Evolutionary conservation across 2,329 filamentous ascomycete species (phyloP), one percentile per base, ranked within the genome.

Genomic region (Chrysoporthe cubensis): DNA sequence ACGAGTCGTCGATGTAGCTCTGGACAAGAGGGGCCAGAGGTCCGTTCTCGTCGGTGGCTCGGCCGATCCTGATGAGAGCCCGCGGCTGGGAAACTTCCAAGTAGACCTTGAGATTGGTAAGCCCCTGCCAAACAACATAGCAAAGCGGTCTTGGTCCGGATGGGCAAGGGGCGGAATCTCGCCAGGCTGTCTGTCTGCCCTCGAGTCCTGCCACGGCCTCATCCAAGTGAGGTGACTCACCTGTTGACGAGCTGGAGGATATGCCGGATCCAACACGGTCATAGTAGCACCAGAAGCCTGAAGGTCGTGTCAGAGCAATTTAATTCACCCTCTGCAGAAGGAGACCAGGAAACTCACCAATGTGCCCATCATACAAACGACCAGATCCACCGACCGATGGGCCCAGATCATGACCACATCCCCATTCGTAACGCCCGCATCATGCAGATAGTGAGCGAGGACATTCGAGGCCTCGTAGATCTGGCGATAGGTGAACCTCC

Each of bases 361-460:
- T 32, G 85, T 86, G 69, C 94, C 94, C 92, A 97, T 97, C 65
- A 94, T 89, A 46, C 91, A 92, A 59, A 82, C 75, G 56, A 88
- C 82, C 14, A 88, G 78, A 40, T 88, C 85, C 44, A 97, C 94
- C 66, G 89, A 89, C 67, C 94, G 88, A 79, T 97, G 87, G 66
- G 93, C 93, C 76, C 90, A 97, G 71, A 96, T 92, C 92, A 97
- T 97, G 74, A 97, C 93, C 2, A 97, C 94, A 76, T 98, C 94
- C 9, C 93, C 94, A 72, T 88, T 84, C 68, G 89, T 84, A 71
- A 93, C 84, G 67, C 94, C 94, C 74, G 88, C 85, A 62, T 90
- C 84, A 65, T 91, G 86, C 26, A 97, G 84, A 75, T 97, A 87
- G 79, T 97, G 89, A 32, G 93, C 92, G 7, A 97, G 78, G 21